Conservation (phyloP, 768 basidiomycete species). For the Suillus bovinus region DNA sequence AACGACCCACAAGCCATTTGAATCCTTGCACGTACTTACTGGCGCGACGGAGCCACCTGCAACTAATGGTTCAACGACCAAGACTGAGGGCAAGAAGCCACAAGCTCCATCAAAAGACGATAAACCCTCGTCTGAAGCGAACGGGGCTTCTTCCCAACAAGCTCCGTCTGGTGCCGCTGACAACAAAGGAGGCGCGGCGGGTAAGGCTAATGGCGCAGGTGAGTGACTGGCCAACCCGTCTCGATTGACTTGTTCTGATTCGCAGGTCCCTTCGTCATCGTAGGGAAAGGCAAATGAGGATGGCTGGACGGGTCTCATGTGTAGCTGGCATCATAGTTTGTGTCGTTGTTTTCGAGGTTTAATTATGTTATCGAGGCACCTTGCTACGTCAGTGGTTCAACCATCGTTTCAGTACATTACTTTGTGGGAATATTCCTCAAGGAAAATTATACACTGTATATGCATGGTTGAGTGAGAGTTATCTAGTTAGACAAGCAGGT, state of each 20-base stretch:
- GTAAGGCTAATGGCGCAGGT: background rate
- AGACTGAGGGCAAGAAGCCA: background rate
- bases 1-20: background rate
- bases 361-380: background rate
- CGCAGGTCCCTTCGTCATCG: background rate
- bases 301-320: background rate
- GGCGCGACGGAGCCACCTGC: background rate
- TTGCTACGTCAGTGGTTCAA: background rate
- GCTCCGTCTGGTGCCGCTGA: background rate
- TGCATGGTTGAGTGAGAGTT: background rate
- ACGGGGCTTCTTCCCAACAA: background rate
- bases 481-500: background rate
- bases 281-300: background rate
- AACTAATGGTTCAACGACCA: background rate
- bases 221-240: background rate
- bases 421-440: background rate
- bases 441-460: background rate
- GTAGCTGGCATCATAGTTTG: background rate
- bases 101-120: constrained; percentile 1
- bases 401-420: background rate
- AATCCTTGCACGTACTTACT: background rate
- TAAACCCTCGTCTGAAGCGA: background rate
- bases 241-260: background rate
- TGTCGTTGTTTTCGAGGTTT: background rate
- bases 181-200: background rate